A percentile compares a stretch with the other conserved stretches of the same genome.
These are phyloP conservation scores for Phytopythium delawarense DNA, from an alignment of 352 stramenopile genomes.

Conservation along the genomic window DNA sequence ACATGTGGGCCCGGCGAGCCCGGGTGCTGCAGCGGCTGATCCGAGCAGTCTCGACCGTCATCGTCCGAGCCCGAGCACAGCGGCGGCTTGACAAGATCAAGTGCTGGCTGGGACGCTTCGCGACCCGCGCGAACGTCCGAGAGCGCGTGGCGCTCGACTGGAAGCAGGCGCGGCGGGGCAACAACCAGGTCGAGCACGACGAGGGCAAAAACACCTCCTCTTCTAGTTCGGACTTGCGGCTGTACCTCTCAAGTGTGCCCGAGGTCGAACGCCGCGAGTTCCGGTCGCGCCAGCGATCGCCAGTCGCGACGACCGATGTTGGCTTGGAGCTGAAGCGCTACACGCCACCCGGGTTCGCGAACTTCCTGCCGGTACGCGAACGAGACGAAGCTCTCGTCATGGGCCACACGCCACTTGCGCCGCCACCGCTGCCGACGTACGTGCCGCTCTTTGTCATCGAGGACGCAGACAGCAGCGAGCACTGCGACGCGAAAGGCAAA, in stretches of 20 bases:
- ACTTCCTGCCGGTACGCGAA: conserved; percentile 58
- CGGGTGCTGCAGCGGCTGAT: conserved; percentile 65
- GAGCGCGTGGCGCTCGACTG: conserved; percentile 61
- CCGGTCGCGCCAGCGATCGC: background rate
- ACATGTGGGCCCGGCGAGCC: conserved; percentile 75
- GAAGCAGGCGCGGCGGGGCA: conserved; percentile 16
- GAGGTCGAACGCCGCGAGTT: conserved; percentile 29
- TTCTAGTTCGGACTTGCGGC: background rate
- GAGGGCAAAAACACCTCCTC: background rate
- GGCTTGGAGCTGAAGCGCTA: conserved; percentile 49
- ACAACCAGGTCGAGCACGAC: conserved; percentile 2
- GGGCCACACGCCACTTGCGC: conserved; percentile 48
- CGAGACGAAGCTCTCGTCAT: conserved; percentile 63
- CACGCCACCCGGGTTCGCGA: conserved; percentile 21
- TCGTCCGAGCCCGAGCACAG: conserved; percentile 64
- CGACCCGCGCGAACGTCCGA: conserved; percentile 45
- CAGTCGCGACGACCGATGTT: background rate
- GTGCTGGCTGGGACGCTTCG: conserved; percentile 40
- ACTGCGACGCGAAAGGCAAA: conserved; percentile 22
- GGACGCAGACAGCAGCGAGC: background rate
- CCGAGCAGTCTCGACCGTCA: conserved; percentile 63
- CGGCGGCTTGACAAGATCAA: conserved; percentile 50
- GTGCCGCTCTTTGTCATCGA: conserved; percentile 36
- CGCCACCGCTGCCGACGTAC: conserved; percentile 59
- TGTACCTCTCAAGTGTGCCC: conserved; percentile 52